phyloP scores from a whole-genome alignment of 2,329 filamentous ascomycete genomes.

The Fusarium sp. region DNA sequence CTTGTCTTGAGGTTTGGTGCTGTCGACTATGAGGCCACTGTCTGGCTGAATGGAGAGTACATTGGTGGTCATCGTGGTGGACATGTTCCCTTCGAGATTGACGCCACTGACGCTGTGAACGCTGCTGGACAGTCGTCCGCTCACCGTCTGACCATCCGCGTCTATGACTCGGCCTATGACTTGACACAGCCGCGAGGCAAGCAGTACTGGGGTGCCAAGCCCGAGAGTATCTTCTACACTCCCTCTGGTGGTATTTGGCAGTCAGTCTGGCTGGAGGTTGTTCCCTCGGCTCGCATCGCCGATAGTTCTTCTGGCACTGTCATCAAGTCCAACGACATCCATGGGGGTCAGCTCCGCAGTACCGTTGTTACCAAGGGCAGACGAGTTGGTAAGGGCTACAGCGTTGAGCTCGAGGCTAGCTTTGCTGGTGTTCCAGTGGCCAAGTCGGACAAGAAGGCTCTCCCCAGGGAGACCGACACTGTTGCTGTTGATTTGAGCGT shows the following conservation, averaged over 20 bases:
- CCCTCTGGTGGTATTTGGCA: conserved; percentile 70
- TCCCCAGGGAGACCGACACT: conserved; percentile 63
- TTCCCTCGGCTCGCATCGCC: conserved; percentile 63
- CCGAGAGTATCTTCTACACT: conserved; percentile 71
- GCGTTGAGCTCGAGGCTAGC: conserved; percentile 65
- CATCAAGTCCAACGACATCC: conserved; percentile 65
- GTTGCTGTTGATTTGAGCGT: conserved; percentile 61
- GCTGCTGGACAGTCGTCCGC: conserved; percentile 38
- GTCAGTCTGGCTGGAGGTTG: conserved; percentile 67
- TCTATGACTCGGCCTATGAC: conserved; percentile 73
- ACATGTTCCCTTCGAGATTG: conserved; percentile 69
- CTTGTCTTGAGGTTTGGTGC: conserved; percentile 69
- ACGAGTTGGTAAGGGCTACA: conserved; percentile 58
- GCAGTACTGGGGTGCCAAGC: conserved; percentile 72
- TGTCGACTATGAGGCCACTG: conserved; percentile 70
- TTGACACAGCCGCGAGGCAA: conserved; percentile 75
- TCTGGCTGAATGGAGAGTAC: conserved; percentile 66
- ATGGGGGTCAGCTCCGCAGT: conserved; percentile 62
- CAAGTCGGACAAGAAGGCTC: conserved; percentile 53
- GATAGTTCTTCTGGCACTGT: conserved; percentile 70
- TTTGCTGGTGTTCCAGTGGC: conserved; percentile 62
- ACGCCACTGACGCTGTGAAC: conserved; percentile 63
- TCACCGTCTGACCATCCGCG: conserved; percentile 65
- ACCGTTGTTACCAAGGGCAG: conserved; percentile 63
- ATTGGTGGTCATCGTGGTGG: conserved; percentile 69